A percentile compares a stretch with the other conserved stretches of the same genome.
phyloP scores from a whole-genome alignment of 2,329 filamentous ascomycete genomes.

The Neopestalotiopsis clavispora region DNA sequence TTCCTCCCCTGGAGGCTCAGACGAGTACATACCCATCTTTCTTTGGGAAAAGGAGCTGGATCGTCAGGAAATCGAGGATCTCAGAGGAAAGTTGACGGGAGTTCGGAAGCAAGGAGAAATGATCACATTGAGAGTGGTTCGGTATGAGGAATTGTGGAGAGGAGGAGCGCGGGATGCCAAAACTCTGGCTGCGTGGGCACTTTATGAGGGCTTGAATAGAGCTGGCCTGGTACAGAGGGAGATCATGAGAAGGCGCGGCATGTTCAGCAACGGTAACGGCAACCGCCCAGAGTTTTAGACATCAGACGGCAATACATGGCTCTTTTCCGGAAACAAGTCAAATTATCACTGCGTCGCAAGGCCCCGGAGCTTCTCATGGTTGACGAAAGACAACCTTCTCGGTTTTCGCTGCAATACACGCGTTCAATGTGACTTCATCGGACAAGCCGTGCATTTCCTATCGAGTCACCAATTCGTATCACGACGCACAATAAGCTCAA shows the following conservation, averaged over 20 bases:
- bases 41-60: constrained; percentile 58
- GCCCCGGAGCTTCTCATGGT: too few species aligned
- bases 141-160: constrained; percentile 55
- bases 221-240: constrained; percentile 3
- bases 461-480: too few species aligned
- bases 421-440: too few species aligned
- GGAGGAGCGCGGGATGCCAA: constrained; percentile 60
- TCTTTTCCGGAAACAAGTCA: neutral
- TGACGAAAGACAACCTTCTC: too few species aligned
- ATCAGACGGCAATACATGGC: neutral
- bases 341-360: too few species aligned
- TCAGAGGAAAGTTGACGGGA: constrained; percentile 59
- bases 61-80: constrained; percentile 49
- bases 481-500: too few species aligned
- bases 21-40: constrained; percentile 64
- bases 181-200: constrained; percentile 56
- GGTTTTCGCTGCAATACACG: too few species aligned
- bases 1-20: constrained; percentile 58
- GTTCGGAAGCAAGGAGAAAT: constrained; percentile 60
- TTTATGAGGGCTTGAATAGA: constrained; percentile 53
- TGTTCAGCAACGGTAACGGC: neutral
- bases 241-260: neutral
- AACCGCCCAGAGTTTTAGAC: neutral
- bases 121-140: constrained; percentile 61
- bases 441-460: too few species aligned